Base-by-base conservation (phyloP, 1,284 basidiomycete genomes). In the Boletus calvinii region DNA sequence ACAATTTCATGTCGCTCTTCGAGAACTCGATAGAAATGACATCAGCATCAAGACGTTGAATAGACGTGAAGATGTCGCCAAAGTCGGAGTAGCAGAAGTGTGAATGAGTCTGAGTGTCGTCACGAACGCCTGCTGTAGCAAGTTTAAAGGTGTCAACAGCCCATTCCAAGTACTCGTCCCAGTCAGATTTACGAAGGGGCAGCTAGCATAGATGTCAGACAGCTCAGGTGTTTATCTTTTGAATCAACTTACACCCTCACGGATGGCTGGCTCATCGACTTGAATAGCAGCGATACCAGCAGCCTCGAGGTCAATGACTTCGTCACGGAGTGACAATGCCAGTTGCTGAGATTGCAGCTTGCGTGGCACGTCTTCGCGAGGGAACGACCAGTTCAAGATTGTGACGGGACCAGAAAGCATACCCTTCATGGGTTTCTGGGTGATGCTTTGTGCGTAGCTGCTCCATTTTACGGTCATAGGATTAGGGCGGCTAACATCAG, bases 331-430 rank as follows among this genome's bases (percentile, higher is more conserved):
- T 56, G 97, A 91, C 59, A 99, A 85, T 53, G 97, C 97, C 65
- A 99, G 88, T 76, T 99, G 97, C 81, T 95, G 94, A 72, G 94
- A 94, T 79, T 99, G 97, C 59, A 96, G 73, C 77, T 99, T 97
- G 74, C 93, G 92, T 56, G 90, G 85, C 66, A 99, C 90, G 73
- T 99, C 97, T 63, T 93, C 94, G 77, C 97, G 96, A 67, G 97
- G 97, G 96, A 99, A 99, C 39, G 97, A 99, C 97, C 97, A 99
- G 84, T 98, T 98, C 74, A 99, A 85, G 76, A 99, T 98, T 62
- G 92, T 94, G 68, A 95, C 93, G 30, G 93, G 92, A 59, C 95
- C 94, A 57, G 96, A 96, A 59, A 94, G 79, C 97, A 99, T 99
- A 65, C 96, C 96, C 89, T 99, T 99, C 92, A 99, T 96, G 67